Conservation (phyloP, 2,329 filamentous ascomycete species). For the Diaporthe humulicola region DNA sequence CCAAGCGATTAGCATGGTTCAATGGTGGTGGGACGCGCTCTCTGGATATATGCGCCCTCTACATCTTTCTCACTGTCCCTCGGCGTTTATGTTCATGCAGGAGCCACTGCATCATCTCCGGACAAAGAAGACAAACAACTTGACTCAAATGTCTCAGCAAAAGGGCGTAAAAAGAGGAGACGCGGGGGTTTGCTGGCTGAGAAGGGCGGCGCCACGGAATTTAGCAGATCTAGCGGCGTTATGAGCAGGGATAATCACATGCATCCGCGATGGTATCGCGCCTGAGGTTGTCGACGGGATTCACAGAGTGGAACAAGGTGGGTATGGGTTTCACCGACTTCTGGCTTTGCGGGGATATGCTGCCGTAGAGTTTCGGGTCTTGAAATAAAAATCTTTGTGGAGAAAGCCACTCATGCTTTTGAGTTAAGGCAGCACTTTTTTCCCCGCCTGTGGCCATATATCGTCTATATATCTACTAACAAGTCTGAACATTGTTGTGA, state of each 20-base stretch:
- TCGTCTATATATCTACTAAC: background rate
- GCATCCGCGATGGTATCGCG: slow-evolving; percentile 22
- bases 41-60: background rate
- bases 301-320: background rate
- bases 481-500: slow-evolving; percentile 1
- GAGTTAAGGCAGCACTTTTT: background rate
- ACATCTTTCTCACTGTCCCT: background rate
- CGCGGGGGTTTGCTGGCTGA: slow-evolving; percentile 3
- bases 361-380: background rate
- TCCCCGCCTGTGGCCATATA: background rate
- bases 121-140: background rate
- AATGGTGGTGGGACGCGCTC: background rate
- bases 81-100: background rate
- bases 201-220: slow-evolving; percentile 4
- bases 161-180: background rate
- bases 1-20: background rate
- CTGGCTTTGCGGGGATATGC: background rate
- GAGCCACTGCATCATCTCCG: background rate
- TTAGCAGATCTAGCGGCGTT: background rate
- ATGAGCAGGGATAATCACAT: slow-evolving; percentile 23
- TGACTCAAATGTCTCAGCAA: slow-evolving; percentile 3
- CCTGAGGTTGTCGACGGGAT: background rate
- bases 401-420: background rate
- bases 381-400: background rate
- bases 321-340: background rate